These are phyloP conservation scores for Trametes hirsuta DNA, from an alignment of 1,284 basidiomycete genomes.

Conservation along the genomic window DNA sequence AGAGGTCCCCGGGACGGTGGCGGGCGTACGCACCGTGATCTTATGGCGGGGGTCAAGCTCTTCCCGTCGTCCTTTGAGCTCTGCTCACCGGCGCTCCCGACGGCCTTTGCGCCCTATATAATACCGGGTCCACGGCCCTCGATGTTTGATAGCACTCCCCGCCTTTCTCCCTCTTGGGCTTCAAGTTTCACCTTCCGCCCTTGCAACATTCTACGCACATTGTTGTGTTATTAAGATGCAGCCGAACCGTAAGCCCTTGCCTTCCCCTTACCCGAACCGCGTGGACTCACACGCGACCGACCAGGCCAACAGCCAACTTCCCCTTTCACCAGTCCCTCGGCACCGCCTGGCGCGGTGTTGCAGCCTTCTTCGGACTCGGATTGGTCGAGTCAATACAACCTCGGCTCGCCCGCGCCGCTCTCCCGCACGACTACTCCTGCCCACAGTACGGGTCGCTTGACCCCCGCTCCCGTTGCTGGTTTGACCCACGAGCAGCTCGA, in stretches of 20 bases:
- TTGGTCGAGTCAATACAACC: slow-evolving; percentile 17
- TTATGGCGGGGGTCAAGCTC: slow-evolving; percentile 4
- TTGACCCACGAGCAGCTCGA: slow-evolving; percentile 7
- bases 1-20: slow-evolving; percentile 4
- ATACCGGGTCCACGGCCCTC: neutral
- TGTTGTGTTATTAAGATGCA: slow-evolving; percentile 11
- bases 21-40: slow-evolving; percentile 17
- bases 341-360: slow-evolving; percentile 20
- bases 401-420: slow-evolving; percentile 7
- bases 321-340: slow-evolving; percentile 16
- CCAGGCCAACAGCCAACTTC: slow-evolving; percentile 16
- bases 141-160: slow-evolving; percentile 5
- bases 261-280: neutral
- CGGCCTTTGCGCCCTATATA: slow-evolving; percentile 14
- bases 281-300: neutral
- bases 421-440: slow-evolving; percentile 16
- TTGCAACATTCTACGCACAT: neutral
- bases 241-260: slow-evolving; percentile 15
- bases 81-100: slow-evolving; percentile 15
- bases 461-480: neutral
- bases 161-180: slow-evolving; percentile 10
- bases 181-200: slow-evolving; percentile 1
- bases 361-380: slow-evolving; percentile 16
- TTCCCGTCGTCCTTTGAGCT: slow-evolving; percentile 18
- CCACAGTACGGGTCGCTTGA: slow-evolving; percentile 1